Base-by-base conservation (phyloP, 306 rosid genomes). In the Hylodesmum podocarpum region DNA sequence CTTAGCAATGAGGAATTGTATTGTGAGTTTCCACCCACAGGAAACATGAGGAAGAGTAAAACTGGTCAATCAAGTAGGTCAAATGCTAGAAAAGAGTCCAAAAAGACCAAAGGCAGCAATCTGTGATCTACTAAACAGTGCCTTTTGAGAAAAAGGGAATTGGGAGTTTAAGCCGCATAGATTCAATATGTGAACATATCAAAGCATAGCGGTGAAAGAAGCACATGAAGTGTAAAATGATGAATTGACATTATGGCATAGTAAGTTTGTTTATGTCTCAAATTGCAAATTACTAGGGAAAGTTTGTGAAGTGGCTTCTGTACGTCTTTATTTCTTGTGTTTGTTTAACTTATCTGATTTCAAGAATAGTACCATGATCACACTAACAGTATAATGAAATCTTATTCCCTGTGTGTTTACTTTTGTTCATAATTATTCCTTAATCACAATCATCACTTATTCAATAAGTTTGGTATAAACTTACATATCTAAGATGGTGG, bases 131-230 rank as follows among this genome's bases (percentile, higher is more conserved):
- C 43, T 82, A 64, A 80, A 29, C 77, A 22, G 76, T 11, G 9
- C 63, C 85, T 4, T 72, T 68, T 16, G 91, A 89, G 84, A 90
- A 82, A 81, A 88, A 28, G 78, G 85, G 83, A 46, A 87, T 76
- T 49, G 78, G 87, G 84, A 91, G 73, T 36, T 78, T 87, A 75
- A 88, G 88, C 36, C 57, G 58, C 69, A 73, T 75, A 18, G 85
- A 83, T 69, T 87, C 90, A 59, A 85, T 78, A 86, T 77, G 51
- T 8, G 91, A 91, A 82, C 72, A 86, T 59, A 84, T 83, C 7
- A 89, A 90, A 85, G 89, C 96, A 2, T 90, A 94, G 93, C 79
- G 89, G 33, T 91, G 76, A 88, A 81, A 79, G 66, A 73, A 81
- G 65, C 77, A 75, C n/a, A n/a, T 29, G 6, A 19, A 43, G 14